Conservation (phyloP, 768 basidiomycete species). For the Tulasnella sp. region DNA sequence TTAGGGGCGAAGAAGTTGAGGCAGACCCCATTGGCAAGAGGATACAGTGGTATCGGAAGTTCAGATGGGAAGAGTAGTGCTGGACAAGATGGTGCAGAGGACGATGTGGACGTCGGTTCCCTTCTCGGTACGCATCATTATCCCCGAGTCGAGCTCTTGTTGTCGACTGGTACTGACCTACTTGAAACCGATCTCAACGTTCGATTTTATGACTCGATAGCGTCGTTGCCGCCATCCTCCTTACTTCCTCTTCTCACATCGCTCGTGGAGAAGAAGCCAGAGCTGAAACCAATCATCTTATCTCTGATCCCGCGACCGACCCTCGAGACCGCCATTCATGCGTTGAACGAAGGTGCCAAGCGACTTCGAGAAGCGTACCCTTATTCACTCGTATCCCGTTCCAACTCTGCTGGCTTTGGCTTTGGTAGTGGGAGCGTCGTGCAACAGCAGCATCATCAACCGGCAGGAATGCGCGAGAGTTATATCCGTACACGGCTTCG, state of each 20-base stretch:
- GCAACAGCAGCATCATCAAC: background rate
- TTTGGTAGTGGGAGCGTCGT: slow-evolving; percentile 21
- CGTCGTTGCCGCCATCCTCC: slow-evolving; percentile 68
- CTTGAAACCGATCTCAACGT: slow-evolving; percentile 18
- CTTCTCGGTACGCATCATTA: slow-evolving; percentile 50
- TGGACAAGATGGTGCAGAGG: slow-evolving; percentile 28
- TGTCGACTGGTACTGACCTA: too few species aligned
- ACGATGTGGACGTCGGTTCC: slow-evolving; percentile 69
- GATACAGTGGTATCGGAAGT: slow-evolving; percentile 54
- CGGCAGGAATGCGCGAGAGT: slow-evolving; percentile 54
- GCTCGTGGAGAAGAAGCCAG: slow-evolving; percentile 55
- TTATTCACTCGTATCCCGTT: slow-evolving; percentile 44
- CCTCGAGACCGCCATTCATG: slow-evolving; percentile 60
- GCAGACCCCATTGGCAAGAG: background rate
- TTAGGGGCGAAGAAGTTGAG: slow-evolving; percentile 23
- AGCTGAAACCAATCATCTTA: slow-evolving; percentile 58
- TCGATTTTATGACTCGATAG: slow-evolving; percentile 31
- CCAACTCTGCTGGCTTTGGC: slow-evolving; percentile 14
- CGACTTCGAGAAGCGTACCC: slow-evolving; percentile 76
- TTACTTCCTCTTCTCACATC: slow-evolving; percentile 63
- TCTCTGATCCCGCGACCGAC: slow-evolving; percentile 79
- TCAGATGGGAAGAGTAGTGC: slow-evolving; percentile 7
- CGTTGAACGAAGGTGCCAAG: slow-evolving; percentile 54
- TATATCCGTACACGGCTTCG: slow-evolving; percentile 68
- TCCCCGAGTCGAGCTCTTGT: too few species aligned